Evolutionary conservation across 2,329 filamentous ascomycete species (phyloP), one percentile per base, ranked within the genome.

Genomic region (Pseudogymnoascus destructans): DNA sequence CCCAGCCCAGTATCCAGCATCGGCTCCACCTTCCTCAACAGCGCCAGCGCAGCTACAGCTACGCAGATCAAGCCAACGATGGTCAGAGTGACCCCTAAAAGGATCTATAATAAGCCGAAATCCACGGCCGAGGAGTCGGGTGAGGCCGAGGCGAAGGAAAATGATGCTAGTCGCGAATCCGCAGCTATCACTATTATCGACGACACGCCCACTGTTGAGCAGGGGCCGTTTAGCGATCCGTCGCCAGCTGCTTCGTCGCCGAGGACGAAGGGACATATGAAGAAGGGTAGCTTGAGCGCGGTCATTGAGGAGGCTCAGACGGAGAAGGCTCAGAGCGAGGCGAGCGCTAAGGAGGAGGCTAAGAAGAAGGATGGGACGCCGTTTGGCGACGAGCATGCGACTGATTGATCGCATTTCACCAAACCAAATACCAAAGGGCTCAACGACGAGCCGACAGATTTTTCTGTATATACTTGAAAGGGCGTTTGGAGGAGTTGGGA

Each of bases 1-100:
- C 77, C 75, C 64, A 84, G 80, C 65, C 75, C 74, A 5, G 76
- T 79, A 33, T 86, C 86, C 67, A 85, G 81, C 65, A 80, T 86
- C 59, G 82, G 83, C 15, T 83, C 82, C 17, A 84, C 83, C 1
- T 85, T 85, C 69, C 73, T 86, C 63, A 86, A 82, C 72, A 84
- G 78, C 61, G 80, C 80, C 62, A 82, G 74, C 65, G 74, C 77
- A 35, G 73, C 77, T 33, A 84, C 80, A 1, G 79, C 79, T 11
- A 79, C 75, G 21, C 76, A 79, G 19, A 77, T 77, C 23, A 77
- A 77, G 55, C 79, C 81, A 19, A 79, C 83, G 65, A 75, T 85
- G 33, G 77, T 85, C 54, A 79, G 79, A 60, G 79, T 85, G 17
- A 27, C 13, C 9, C 15, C 10, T 8, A 11, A n/a, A 8, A 56